Evolutionary conservation across 106 monocot species (phyloP).

Genomic region (Platanthera zijinensis): DNA sequence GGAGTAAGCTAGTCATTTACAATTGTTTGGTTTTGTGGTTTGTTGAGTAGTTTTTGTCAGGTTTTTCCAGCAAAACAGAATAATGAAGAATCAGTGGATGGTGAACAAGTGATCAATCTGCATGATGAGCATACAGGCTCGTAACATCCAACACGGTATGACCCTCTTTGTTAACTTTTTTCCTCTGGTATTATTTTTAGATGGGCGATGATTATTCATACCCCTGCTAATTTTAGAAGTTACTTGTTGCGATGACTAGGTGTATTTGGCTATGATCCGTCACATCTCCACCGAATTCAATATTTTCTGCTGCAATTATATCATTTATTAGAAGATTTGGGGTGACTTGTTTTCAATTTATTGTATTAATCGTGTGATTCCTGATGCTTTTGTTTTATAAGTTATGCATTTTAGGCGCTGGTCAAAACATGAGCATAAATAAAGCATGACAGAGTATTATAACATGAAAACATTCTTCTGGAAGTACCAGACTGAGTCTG

Average conservation of each 20-base stretch:
- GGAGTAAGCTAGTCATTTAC: too few relatives aligned
- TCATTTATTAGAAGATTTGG: background rate
- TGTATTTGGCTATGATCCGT: too few relatives aligned
- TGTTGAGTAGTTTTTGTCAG: constrained; percentile 10
- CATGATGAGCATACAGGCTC: constrained; percentile 4
- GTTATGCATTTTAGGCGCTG: background rate
- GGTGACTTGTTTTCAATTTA: background rate
- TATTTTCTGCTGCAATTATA: background rate
- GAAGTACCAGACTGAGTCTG: background rate
- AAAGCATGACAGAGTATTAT: background rate
- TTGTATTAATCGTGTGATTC: background rate
- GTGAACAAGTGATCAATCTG: constrained; percentile 3
- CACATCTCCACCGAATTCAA: background rate
- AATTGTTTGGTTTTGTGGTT: background rate
- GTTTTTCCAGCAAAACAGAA: constrained; percentile 12
- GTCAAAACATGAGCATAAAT: background rate
- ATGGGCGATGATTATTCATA: too few relatives aligned
- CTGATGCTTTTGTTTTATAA: background rate
- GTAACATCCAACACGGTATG: constrained; percentile 43
- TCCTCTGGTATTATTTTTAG: too few relatives aligned
- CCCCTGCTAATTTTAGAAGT: too few relatives aligned
- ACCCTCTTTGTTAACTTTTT: background rate
- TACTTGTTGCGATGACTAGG: too few relatives aligned
- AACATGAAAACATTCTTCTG: background rate
- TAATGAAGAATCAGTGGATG: background rate